Percentiles rank a stretch among this genome's conserved stretches.
Evolutionary conservation across 495 filamentous ascomycete species (phyloP).

Genomic region (Xylaria nigripes): DNA sequence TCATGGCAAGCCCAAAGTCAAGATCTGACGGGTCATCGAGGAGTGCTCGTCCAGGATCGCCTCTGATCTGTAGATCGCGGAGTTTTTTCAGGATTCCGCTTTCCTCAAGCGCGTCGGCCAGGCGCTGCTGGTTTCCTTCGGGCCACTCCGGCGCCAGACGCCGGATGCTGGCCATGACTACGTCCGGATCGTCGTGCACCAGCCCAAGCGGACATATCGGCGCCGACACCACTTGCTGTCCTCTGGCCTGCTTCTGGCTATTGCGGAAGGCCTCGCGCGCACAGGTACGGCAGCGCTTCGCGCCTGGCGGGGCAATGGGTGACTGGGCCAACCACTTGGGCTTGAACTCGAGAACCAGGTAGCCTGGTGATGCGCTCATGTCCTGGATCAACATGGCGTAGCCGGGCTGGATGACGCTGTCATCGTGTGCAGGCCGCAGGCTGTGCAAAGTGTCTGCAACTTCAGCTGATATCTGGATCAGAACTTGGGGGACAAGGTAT

Average conservation of each 20-base stretch:
- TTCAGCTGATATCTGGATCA: conserved; percentile 43
- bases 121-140: conserved; percentile 12
- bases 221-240: conserved; percentile 8
- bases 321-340: conserved; percentile 60
- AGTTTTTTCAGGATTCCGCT: conserved; percentile 38
- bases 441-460: conserved; percentile 29
- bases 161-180: conserved; percentile 30
- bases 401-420: conserved; percentile 37
- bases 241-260: conserved; percentile 17
- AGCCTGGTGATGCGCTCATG: conserved; percentile 19
- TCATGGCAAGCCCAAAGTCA: conserved; percentile 60
- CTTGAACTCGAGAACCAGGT: conserved; percentile 69
- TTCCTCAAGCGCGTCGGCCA: conserved; percentile 14
- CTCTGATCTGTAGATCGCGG: conserved; percentile 36
- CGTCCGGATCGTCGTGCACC: conserved; percentile 21
- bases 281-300: conserved; percentile 77
- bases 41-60: conserved; percentile 43
- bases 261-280: conserved; percentile 59
- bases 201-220: conserved; percentile 33
- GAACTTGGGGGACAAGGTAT: conserved; percentile 52
- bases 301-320: conserved; percentile 57
- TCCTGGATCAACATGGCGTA: background rate
- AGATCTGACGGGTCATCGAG: conserved; percentile 22
- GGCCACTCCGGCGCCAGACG: conserved; percentile 27
- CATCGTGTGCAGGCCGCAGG: conserved; percentile 17